A percentile compares a stretch with the other conserved stretches of the same genome.
Evolutionary conservation across 2,329 filamentous ascomycete genomes (phyloP).

Genomic region (Beauveria medogensis): DNA sequence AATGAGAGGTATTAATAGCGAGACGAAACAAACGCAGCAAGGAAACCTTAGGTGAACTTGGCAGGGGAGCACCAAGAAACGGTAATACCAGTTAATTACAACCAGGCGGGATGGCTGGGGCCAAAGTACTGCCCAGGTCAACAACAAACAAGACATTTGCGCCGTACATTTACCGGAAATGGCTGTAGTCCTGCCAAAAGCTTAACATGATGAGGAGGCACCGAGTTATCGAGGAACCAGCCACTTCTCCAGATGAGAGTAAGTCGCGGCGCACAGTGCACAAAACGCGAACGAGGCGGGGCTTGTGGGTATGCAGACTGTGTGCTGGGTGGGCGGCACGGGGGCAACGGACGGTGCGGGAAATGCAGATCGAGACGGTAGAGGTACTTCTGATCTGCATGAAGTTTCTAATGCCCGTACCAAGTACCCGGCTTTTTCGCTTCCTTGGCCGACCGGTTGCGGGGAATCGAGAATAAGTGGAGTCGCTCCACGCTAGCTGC

Average conservation of each 20-base stretch:
- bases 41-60: not conserved
- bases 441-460: not conserved
- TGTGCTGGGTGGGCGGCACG: not conserved
- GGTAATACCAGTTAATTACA: not conserved
- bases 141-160: not conserved
- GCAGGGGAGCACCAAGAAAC: not conserved
- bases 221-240: conserved; percentile 2
- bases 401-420: not conserved
- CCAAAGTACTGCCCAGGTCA: not conserved
- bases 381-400: not conserved
- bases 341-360: conserved; percentile 1
- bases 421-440: not conserved
- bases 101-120: not conserved
- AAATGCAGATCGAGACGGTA: conserved; percentile 8
- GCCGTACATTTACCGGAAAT: conserved; percentile 6
- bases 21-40: not conserved
- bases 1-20: not conserved
- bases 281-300: not conserved
- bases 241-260: not conserved
- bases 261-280: conserved; percentile 6
- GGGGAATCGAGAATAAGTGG: conserved; percentile 5
- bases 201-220: not conserved
- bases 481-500: not conserved
- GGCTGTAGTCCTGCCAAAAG: not conserved
- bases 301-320: not conserved